Base-by-base conservation (phyloP, 2,329 filamentous ascomycete genomes). In the Talaromyces verruculosus region DNA sequence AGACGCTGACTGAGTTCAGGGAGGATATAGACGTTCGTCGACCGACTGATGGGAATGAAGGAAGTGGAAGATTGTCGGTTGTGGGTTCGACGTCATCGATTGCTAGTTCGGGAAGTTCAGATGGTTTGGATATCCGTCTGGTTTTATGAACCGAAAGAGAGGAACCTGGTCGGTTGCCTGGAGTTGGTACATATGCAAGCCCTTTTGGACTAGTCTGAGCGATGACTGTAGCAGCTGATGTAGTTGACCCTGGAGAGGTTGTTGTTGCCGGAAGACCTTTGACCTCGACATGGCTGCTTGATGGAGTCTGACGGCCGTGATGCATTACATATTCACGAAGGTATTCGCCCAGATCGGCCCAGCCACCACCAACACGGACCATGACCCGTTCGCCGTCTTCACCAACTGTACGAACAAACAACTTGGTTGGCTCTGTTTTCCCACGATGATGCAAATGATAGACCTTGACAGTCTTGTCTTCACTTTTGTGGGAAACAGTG, bases 311-410 rank as follows among this genome's bases (percentile, higher is more conserved):
- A n/a, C 91, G 89, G 51, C 91, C 91, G 75, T 99, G 95, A 75
- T 99, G 95, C 67, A 89, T 88, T 7, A 93, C 93, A 73, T 97
- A 99, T 76, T 97, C 92, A 71, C 93, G 90, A 49, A 99, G 84
- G 74, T 97, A 99, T 77, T 98, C 95, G 43, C 91, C 94, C 22
- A 99, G 83, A 77, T 99, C 95, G 15, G 93, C 93, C 95, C 95
- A 99, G n/a, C 95, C 95, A 67, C 95, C 95, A 13, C 95, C 95
- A 13, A 99, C 94, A 41, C 95, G 91, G 7, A 99, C 95, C 95
- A 99, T 98, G 68, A 98, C 93, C 61, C 95, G 88, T 77, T 98
- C 93, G 17, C 91, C 92, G 65, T 88, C 85, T 76, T 97, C 93
- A 60, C 95, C 95, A 2, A 99, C 93, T 1, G 93, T 89, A 17